Percentiles rank a stretch among this genome's conserved stretches.
These are phyloP conservation scores for Boletus subparvulus DNA, from an alignment of 768 basidiomycete species.

Conservation along the genomic window DNA sequence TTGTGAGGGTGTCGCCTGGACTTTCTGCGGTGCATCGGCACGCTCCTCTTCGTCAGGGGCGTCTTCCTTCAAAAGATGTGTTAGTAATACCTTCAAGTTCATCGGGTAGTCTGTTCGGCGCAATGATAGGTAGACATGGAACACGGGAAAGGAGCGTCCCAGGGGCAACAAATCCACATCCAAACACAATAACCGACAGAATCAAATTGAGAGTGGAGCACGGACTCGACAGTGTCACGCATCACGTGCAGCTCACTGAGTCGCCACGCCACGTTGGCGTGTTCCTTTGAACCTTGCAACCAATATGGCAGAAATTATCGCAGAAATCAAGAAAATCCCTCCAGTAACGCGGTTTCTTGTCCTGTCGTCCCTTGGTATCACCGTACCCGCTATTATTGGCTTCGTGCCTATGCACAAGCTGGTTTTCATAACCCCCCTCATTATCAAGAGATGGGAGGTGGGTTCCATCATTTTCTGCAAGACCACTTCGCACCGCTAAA, in stretches of 20 bases:
- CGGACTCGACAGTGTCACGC: no score
- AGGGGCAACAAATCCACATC: background rate
- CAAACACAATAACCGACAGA: background rate
- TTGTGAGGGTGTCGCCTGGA: background rate
- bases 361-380: slow-evolving; percentile 58
- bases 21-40: background rate
- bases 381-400: slow-evolving; percentile 55
- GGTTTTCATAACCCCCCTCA: slow-evolving; percentile 49
- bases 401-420: slow-evolving; percentile 53
- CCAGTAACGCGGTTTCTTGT: slow-evolving; percentile 76
- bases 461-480: slow-evolving; percentile 1
- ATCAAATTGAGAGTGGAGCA: no score
- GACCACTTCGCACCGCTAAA: background rate
- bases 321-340: slow-evolving; percentile 78
- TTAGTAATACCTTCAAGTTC: slow-evolving; percentile 13
- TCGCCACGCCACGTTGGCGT: background rate
- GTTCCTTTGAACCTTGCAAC: background rate
- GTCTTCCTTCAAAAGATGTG: slow-evolving; percentile 4
- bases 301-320: slow-evolving; percentile 47
- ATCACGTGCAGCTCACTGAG: slow-evolving; percentile 6
- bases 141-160: background rate
- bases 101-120: slow-evolving; percentile 2
- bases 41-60: slow-evolving; percentile 20
- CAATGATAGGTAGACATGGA: slow-evolving; percentile 5
- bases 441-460: slow-evolving; percentile 56